Percentiles rank a stretch among this genome's conserved stretches.
Conservation (phyloP, 75 land plant genomes). For the Pinus albicaulis region DNA sequence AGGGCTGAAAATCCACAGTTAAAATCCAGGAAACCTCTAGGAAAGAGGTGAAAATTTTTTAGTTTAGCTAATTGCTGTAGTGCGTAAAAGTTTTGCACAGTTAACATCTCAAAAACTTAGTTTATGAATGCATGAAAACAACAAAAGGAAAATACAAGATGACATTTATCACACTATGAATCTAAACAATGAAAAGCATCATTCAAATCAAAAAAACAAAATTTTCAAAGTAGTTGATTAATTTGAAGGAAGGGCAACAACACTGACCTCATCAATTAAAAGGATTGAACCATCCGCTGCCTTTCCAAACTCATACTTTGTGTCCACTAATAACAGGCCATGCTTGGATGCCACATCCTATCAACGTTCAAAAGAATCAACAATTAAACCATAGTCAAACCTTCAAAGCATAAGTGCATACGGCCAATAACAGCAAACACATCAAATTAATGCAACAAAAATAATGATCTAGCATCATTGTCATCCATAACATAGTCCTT, state of each 20-base stretch:
- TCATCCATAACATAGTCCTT: not conserved
- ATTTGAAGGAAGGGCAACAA: not conserved
- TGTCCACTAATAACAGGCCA: conserved; percentile 93
- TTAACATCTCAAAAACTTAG: not conserved
- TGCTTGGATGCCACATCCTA: conserved; percentile 82
- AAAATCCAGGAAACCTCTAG: no score
- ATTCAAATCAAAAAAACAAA: not conserved
- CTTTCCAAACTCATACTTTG: conserved; percentile 99
- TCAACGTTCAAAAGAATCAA: not conserved
- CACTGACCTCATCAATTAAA: conserved; percentile 89
- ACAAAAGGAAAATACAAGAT: not conserved
- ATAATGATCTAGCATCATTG: not conserved
- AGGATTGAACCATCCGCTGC: conserved; percentile 78
- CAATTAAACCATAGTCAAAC: not conserved
- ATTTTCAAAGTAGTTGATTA: not conserved
- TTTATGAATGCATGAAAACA: not conserved
- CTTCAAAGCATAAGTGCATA: not conserved
- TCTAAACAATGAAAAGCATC: not conserved
- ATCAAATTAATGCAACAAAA: not conserved
- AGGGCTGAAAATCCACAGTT: no score
- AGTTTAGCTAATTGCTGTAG: no score
- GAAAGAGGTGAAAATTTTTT: no score
- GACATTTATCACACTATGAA: not conserved
- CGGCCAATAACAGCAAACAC: not conserved
- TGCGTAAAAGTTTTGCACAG: not conserved